Base-by-base conservation (phyloP, 257 asterid genomes). In the Nemophila menziesii region DNA sequence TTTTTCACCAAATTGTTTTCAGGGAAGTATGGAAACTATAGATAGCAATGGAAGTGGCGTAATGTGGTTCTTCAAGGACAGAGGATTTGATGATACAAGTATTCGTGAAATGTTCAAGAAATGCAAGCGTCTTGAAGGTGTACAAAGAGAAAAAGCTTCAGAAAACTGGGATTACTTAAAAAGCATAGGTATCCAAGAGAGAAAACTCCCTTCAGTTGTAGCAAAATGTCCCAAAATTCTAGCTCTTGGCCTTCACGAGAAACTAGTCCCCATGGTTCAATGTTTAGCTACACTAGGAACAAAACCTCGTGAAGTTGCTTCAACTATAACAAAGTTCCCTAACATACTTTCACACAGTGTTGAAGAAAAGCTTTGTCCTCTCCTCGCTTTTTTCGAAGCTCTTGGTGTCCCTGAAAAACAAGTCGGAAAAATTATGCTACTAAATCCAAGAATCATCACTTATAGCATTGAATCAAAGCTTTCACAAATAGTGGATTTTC, bases 41-140 rank as follows among this genome's bases (percentile, higher is more conserved):
- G 72, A 67, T 49, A 57, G 86, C 73, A 89, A 72, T 24, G 66
- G 73, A 52, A 69, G 64, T 57, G 69, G 85, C 68, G 58, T 90
- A 11, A 72, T 90, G 96, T 81, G 98, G 98, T 90, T 90, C 82
- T 90, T 90, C 72, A 90, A 73, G 66, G 94, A 85, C 69, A 67
- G 71, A 58, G 96, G 96, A 11, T 81, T 90, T 29, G 87, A 90
- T 43, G 95, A 79, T 41, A 72, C 62, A 61, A 70, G 69, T 19
- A 79, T 90, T 37, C 64, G 56, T 1, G 92, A 78, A 49, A 81
- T 90, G 76, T 60, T 84, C 52, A 74, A 58, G 55, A 80, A 80
- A 63, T 89, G 87, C 83, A 89, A 74, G 78, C 90, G 86, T 47
- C 92, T 90, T 6, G 92, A 74, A 60, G 74, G 51, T 36, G 65